Base-by-base conservation (phyloP, 2,329 filamentous ascomycete species). In the Lasiodiplodia gonubiensis region DNA sequence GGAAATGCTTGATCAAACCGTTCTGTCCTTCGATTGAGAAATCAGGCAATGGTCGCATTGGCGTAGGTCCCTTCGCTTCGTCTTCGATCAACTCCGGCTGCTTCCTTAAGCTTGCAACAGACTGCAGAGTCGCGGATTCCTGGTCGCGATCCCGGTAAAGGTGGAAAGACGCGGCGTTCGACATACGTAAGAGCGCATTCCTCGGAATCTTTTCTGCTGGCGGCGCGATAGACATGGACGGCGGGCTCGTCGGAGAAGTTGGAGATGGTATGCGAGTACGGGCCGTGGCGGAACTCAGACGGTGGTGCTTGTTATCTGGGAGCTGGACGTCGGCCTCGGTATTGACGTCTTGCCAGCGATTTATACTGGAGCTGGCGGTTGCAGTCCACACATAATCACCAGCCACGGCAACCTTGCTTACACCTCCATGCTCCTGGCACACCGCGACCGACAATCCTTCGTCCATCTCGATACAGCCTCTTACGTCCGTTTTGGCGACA, bases 401-500 rank as follows among this genome's bases (percentile, higher is more conserved):
- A 8, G 89, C 89, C 25, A 83, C 81, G 42, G 88, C 81, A 4
- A 89, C 80, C 68, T 88, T 88, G 74, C 86, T 89, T 7, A 94
- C 89, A 3, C 90, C 93, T 71, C 93, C 92, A 72, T 97, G 92
- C 79, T 99, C 95, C 76, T 97, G 92, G 63, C 92, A 92, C 6
- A 97, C 85, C n/a, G 94, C 94, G 16, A 98, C 85, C 16, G 92
- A 97, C 8, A 97, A 82, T 0, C 94, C 95, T 73, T 97, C 92
- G 73, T 97, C 94, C 79, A 94, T 86, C 70, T 93, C 91, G 23
- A 87, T 85, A 33, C 89, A 85, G 67, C 89, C 88, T 70, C 94
- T 87, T 30, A 94, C 90, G 77, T 99, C 95, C 0, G 94, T 98
- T 84, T 98, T 99, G 66, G 93, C 94, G n/a, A 99, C 90, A 69